Conservation (phyloP, 2,329 filamentous ascomycete genomes). For the Penicillium hordei region DNA sequence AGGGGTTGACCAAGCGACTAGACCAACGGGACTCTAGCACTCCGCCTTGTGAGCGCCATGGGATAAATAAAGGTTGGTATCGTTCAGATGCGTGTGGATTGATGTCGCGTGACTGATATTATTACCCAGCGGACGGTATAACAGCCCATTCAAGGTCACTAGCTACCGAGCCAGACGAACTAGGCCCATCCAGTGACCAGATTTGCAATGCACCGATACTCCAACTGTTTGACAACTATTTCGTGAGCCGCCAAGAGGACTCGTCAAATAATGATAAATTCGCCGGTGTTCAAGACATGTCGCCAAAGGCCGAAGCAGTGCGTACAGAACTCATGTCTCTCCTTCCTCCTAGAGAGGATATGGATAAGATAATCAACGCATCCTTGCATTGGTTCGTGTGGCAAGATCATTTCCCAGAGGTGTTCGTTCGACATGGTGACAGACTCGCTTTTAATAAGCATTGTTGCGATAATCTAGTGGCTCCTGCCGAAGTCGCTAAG, state of each 20-base stretch:
- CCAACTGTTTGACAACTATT: conserved; percentile 41
- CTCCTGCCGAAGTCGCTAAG: conserved; percentile 43
- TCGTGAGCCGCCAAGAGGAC: conserved; percentile 35
- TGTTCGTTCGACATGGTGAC: conserved; percentile 20
- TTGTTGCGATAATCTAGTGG: conserved; percentile 22
- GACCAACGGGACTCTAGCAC: conserved; percentile 22
- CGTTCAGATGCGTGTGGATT: neutral
- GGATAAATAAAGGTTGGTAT: neutral
- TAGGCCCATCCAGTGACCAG: conserved; percentile 26
- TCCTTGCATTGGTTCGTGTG: conserved; percentile 34
- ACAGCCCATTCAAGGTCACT: conserved; percentile 5
- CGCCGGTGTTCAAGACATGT: conserved; percentile 24
- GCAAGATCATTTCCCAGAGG: conserved; percentile 37
- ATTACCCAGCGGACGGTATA: conserved; percentile 3
- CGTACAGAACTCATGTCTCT: conserved; percentile 32
- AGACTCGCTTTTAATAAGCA: conserved; percentile 2
- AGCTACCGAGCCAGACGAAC: conserved; percentile 20
- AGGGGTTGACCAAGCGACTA: conserved; percentile 34
- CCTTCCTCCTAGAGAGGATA: conserved; percentile 35
- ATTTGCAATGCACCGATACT: conserved; percentile 39
- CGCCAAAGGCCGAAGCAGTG: conserved; percentile 29
- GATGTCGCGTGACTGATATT: neutral
- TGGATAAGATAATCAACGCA: conserved; percentile 34
- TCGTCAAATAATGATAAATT: conserved; percentile 27
- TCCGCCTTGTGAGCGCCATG: conserved; percentile 6